Evolutionary conservation across 306 rosid species (phyloP), one percentile per base, ranked within the genome.

Genomic region (Trichosanthes cucumerina): DNA sequence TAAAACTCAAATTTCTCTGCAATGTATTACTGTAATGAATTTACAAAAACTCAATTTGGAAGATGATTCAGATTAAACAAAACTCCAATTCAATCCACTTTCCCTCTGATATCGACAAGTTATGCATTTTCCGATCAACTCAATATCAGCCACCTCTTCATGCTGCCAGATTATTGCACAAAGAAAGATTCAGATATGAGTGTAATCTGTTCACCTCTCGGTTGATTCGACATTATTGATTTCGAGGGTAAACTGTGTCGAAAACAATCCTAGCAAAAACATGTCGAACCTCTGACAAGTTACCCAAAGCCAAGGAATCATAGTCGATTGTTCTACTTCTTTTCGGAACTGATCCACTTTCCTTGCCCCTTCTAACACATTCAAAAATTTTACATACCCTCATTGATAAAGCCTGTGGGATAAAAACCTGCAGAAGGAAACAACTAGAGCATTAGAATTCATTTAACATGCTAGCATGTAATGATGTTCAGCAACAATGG

Each of bases 381-480:
- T 82, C 83, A 77, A 85, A 85, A 76, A 85, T 82, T 75, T 53
- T 79, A 60, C 47, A 68, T 16, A 75, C 85, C 34, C 78, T 85
- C 64, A 41, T 34, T 9, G 79, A 85, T 33, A 81, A 34, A 54
- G 81, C 80, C 82, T 63, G 31, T 33, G 83, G 34, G 44, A 82
- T 80, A 79, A 85, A 85, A 69, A 85, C 88, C 88, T 85, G 88
- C 69, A 80, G 58, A 80, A 23, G 26, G 41, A 79, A 53, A 31
- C 18, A 79, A 77, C 76, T 44, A 70, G 21, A 70, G 21, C 11
- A 69, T 41, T 69, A 69, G 34, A 41, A 41, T 59, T 59, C 54
- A 39, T 13, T 41, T 16, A 19, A 43, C 19, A 39, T 65, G 31
- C 31, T 3, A 36, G 43, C 21, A 63, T 33, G 70, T 41, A 43